A percentile compares a stretch with the other conserved stretches of the same genome.
These are phyloP conservation scores for Francoa sonchifolia DNA, from an alignment of 441 rosid species.

Conservation along the genomic window DNA sequence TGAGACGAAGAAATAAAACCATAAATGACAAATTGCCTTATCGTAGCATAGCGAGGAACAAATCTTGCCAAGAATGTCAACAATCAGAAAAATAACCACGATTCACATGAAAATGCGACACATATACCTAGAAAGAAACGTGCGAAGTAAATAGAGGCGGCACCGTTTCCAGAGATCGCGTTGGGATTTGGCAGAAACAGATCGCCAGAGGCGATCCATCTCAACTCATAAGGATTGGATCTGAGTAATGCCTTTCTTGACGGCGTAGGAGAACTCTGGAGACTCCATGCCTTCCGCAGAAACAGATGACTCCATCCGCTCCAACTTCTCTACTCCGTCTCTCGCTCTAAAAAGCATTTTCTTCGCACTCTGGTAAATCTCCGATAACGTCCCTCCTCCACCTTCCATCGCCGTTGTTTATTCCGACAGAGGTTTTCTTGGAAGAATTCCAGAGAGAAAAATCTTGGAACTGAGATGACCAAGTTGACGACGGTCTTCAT, in stretches of 20 bases:
- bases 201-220: conserved; percentile 85
- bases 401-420: conserved; percentile 19
- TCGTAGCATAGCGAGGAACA: too few relatives aligned
- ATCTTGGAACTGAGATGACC: not conserved
- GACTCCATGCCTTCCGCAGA: conserved; percentile 47
- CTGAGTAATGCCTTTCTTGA: conserved; percentile 66
- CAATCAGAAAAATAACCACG: too few relatives aligned
- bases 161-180: conserved; percentile 98
- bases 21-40: too few relatives aligned
- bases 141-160: too few relatives aligned
- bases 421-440: not conserved
- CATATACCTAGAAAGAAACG: too few relatives aligned
- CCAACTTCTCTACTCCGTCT: conserved; percentile 72
- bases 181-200: conserved; percentile 59
- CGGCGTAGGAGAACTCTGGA: conserved; percentile 56
- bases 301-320: conserved; percentile 56
- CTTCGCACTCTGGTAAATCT: conserved; percentile 46
- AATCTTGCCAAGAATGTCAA: too few relatives aligned
- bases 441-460: not conserved
- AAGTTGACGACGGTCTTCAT: not conserved
- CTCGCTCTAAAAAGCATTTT: conserved; percentile 51
- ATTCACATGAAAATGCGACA: too few relatives aligned
- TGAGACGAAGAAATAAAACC: too few relatives aligned
- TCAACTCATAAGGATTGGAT: conserved; percentile 59
- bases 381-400: conserved; percentile 63